Base-by-base conservation (phyloP, 2,329 filamentous ascomycete genomes). In the Monosporascus sp. region DNA sequence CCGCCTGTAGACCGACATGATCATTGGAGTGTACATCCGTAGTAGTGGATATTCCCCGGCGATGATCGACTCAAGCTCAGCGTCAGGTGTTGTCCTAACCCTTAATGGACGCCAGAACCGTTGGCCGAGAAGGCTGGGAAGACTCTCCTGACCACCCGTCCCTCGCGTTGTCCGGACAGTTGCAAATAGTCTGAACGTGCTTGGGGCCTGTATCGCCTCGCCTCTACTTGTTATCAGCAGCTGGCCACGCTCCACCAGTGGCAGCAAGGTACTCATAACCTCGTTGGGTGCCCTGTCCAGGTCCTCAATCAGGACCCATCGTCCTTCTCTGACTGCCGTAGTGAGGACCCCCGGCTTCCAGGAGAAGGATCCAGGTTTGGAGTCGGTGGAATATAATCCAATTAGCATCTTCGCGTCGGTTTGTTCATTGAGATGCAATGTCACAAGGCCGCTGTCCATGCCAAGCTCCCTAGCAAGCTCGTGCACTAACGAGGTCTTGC, bases 291-390 rank as follows among this genome's bases (percentile, higher is more conserved):
- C 94, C 57, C 93, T 86, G 68, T 99, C 92, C 41, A 99, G 79
- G 70, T 99, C 95, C 70, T 99, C 95, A 55, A 99, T 95, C 59
- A 99, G 78, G 7, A 99, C 89, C 95, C 94, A 99, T 65, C 93
- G 82, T 17, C 94, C 95, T 75, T 99, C 93, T 65, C 82, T 87
- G 3, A 97, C 91, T 37, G 95, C 95, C 31, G 91, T 96, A 0
- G 94, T 97, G 61, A 99, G 76, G 20, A 97, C 89, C 72, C 94
- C 94, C 3, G 94, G 84, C 55, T 89, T 85, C 94, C 94, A 99
- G 49, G 84, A 82, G 68, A 99, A 99, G 9, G 89, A 92, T 1
- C 92, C 92, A 1, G 91, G 92, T 56, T 87, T 88, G 17, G 88
- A 84, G 54, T 91, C 92, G 22, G 91, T 94, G 1, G 93, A 89